phyloP scores from a whole-genome alignment of 129 eudicot species.

The Mikania micrantha region DNA sequence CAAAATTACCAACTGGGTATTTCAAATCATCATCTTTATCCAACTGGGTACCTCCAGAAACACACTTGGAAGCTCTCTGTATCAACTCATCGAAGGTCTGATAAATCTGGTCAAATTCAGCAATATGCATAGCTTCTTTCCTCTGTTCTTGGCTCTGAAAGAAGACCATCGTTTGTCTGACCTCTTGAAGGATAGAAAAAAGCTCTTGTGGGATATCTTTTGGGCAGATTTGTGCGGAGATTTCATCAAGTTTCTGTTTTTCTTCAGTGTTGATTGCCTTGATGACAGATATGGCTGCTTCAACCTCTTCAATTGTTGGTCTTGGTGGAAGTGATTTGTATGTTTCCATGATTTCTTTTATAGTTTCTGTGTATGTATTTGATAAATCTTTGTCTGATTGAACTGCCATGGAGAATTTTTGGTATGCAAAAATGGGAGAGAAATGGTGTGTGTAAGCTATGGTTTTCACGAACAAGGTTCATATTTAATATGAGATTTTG shows the following conservation, averaged over 20 bases:
- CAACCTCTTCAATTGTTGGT: constrained; percentile 68
- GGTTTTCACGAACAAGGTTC: constrained; percentile 3
- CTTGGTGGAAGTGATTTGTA: constrained; percentile 76
- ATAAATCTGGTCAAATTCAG: constrained; percentile 50
- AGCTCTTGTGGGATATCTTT: constrained; percentile 48
- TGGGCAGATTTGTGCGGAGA: constrained; percentile 33
- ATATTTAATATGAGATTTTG: constrained; percentile 6
- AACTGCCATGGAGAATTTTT: constrained; percentile 30
- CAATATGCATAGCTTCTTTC: constrained; percentile 57
- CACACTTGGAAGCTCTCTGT: constrained; percentile 51
- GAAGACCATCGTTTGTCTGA: constrained; percentile 42
- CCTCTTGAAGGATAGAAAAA: constrained; percentile 48
- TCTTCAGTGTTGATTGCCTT: constrained; percentile 43
- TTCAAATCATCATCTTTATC: constrained; percentile 24
- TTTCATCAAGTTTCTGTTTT: constrained; percentile 37
- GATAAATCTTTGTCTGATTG: constrained; percentile 27
- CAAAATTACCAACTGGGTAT: constrained; percentile 28
- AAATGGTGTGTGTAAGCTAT: constrained; percentile 6
- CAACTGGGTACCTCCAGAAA: constrained; percentile 45
- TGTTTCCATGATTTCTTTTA: constrained; percentile 55
- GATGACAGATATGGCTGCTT: constrained; percentile 65
- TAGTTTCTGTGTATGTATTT: constrained; percentile 34
- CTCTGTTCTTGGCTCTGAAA: constrained; percentile 59
- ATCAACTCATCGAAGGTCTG: constrained; percentile 56
- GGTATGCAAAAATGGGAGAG: constrained; percentile 5